Percentiles rank a stretch among this genome's conserved stretches.
Conservation (phyloP, 176 grass and related monocot species). For the Calamus simplicifolius region DNA sequence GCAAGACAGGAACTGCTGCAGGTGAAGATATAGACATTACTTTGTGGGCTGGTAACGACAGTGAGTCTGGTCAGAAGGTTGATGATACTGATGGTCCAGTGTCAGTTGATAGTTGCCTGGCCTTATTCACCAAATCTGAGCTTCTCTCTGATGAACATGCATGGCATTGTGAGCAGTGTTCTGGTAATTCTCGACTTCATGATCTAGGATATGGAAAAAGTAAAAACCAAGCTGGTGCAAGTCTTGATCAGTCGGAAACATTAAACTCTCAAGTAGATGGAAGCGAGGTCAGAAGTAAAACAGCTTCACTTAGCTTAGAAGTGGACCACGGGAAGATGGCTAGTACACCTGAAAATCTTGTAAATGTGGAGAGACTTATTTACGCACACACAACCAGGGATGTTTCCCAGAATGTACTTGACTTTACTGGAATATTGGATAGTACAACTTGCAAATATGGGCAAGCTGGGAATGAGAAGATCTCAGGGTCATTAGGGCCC, state of each 20-base stretch:
- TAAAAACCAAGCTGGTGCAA: slow-evolving; percentile 1
- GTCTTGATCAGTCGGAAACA: neutral
- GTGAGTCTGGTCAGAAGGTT: slow-evolving; percentile 44
- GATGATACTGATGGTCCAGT: slow-evolving; percentile 54
- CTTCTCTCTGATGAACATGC: slow-evolving; percentile 60
- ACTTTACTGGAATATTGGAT: neutral
- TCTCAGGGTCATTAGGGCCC: neutral
- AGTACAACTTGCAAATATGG: neutral
- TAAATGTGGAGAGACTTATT: neutral
- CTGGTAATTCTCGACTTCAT: slow-evolving; percentile 19
- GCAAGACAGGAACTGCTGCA: slow-evolving; percentile 34
- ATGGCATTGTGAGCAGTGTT: slow-evolving; percentile 45
- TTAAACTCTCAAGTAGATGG: neutral
- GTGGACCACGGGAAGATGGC: neutral
- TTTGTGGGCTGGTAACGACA: slow-evolving; percentile 52
- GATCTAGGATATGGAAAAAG: neutral
- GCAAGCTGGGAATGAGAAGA: neutral
- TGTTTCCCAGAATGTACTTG: neutral
- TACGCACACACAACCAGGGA: no score
- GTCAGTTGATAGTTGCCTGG: slow-evolving; percentile 77
- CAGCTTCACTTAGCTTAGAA: neutral
- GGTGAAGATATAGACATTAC: slow-evolving; percentile 55
- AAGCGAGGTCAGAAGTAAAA: slow-evolving; percentile 7
- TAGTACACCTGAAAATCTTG: neutral
- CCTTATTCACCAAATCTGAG: slow-evolving; percentile 74